Conservation (phyloP, 2,329 filamentous ascomycete species). For the Apiospora sp. region DNA sequence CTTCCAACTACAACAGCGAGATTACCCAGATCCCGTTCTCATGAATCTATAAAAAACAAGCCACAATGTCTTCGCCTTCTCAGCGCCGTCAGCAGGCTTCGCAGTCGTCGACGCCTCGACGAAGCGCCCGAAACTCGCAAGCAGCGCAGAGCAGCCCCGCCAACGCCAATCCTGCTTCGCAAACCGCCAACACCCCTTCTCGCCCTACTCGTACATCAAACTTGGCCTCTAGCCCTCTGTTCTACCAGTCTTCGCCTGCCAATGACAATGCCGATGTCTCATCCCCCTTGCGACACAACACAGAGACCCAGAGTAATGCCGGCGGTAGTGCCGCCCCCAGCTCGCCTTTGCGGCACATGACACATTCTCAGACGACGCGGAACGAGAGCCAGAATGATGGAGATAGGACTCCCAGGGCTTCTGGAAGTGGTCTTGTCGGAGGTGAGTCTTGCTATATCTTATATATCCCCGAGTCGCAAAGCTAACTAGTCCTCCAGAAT, state of each 20-base stretch:
- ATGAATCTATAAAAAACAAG: slow-evolving; percentile 25
- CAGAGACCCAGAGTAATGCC: slow-evolving; percentile 61
- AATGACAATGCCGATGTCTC: slow-evolving; percentile 49
- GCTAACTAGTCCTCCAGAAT: slow-evolving; percentile 65
- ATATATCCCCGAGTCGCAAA: slow-evolving; percentile 2
- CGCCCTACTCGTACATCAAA: slow-evolving; percentile 55
- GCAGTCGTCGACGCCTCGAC: slow-evolving; percentile 61
- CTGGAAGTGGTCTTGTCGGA: slow-evolving; percentile 61
- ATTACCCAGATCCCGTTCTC: slow-evolving; percentile 17
- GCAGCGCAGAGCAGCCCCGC: slow-evolving; percentile 59
- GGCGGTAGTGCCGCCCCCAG: slow-evolving; percentile 52
- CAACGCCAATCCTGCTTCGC: slow-evolving; percentile 36
- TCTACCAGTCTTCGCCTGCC: slow-evolving; percentile 66
- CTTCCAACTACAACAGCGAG: not conserved
- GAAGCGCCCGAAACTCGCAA: slow-evolving; percentile 61
- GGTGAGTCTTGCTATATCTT: slow-evolving; percentile 56
- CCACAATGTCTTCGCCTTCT: slow-evolving; percentile 69
- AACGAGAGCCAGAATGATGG: slow-evolving; percentile 59
- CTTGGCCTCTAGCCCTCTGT: slow-evolving; percentile 81
- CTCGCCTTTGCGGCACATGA: slow-evolving; percentile 67
- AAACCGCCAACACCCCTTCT: slow-evolving; percentile 54
- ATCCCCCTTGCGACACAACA: slow-evolving; percentile 65
- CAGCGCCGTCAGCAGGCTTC: slow-evolving; percentile 64
- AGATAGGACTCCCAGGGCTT: slow-evolving; percentile 76
- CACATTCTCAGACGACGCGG: slow-evolving; percentile 59